Evolutionary conservation across 2,329 filamentous ascomycete genomes (phyloP).

Genomic region (Alternaria dauci): DNA sequence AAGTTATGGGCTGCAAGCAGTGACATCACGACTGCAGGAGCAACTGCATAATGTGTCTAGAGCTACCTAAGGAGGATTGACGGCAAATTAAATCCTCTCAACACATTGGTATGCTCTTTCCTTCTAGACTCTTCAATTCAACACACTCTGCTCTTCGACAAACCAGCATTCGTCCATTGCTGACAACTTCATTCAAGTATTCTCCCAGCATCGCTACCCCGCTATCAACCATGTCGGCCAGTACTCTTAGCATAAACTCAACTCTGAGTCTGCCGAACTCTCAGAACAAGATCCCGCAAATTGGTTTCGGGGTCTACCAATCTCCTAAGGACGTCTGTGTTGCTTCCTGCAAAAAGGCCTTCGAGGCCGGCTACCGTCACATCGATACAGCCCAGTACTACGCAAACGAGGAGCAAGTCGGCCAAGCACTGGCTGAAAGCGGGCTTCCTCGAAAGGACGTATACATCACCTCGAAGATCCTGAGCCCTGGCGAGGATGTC

Average conservation of each 20-base stretch:
- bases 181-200: slow-evolving; percentile 14
- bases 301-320: slow-evolving; percentile 77
- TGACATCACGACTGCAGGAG: slow-evolving; percentile 30
- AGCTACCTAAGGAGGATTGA: slow-evolving; percentile 1
- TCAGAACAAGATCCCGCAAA: slow-evolving; percentile 65
- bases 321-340: slow-evolving; percentile 64
- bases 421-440: slow-evolving; percentile 67
- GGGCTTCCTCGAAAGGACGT: slow-evolving; percentile 66
- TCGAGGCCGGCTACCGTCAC: slow-evolving; percentile 68
- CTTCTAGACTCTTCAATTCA: slow-evolving; percentile 9
- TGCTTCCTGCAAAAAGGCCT: slow-evolving; percentile 65
- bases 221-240: slow-evolving; percentile 26
- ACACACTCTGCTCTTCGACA: slow-evolving; percentile 8
- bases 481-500: slow-evolving; percentile 61
- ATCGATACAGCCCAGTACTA: slow-evolving; percentile 76
- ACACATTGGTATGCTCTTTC: slow-evolving; percentile 18
- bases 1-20: slow-evolving; percentile 12
- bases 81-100: not conserved
- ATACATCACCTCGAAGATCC: slow-evolving; percentile 76
- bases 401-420: slow-evolving; percentile 72
- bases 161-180: slow-evolving; percentile 5
- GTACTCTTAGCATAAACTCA: slow-evolving; percentile 55
- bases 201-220: slow-evolving; percentile 15
- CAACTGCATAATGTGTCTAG: slow-evolving; percentile 10
- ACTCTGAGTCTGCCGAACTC: slow-evolving; percentile 61